Conservation (phyloP, 2,329 filamentous ascomycete genomes). For the Corniculantispora saksenae region DNA sequence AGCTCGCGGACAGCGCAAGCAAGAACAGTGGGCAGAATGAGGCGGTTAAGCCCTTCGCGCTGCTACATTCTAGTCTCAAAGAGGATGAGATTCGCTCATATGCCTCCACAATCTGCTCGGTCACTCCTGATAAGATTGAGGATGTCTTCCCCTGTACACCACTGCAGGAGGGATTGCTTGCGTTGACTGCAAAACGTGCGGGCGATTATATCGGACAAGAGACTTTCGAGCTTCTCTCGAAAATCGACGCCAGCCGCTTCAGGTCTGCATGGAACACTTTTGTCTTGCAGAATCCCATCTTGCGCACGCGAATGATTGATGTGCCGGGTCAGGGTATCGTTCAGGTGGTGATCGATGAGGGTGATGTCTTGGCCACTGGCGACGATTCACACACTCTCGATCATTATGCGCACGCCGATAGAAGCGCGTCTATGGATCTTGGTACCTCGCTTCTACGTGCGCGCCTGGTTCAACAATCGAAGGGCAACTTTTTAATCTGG, state of each 20-base stretch:
- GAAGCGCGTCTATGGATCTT: slow-evolving; percentile 20
- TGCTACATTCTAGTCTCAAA: background rate
- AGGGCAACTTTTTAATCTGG: slow-evolving; percentile 8
- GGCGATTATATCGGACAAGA: slow-evolving; percentile 27
- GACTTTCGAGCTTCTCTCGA: slow-evolving; percentile 22
- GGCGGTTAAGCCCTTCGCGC: background rate
- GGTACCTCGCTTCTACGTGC: slow-evolving; percentile 41
- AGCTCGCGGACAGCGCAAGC: slow-evolving; percentile 18
- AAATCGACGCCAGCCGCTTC: slow-evolving; percentile 22
- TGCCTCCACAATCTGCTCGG: slow-evolving; percentile 21
- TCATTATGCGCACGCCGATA: background rate
- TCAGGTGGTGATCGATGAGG: slow-evolving; percentile 41
- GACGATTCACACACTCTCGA: background rate
- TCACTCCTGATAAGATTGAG: slow-evolving; percentile 7
- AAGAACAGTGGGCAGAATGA: background rate
- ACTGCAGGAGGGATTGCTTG: slow-evolving; percentile 21
- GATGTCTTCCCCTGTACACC: slow-evolving; percentile 22
- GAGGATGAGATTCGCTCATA: slow-evolving; percentile 13
- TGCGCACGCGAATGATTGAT: slow-evolving; percentile 45
- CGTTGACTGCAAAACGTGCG: slow-evolving; percentile 22
- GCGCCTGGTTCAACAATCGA: slow-evolving; percentile 24
- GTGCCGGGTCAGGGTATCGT: slow-evolving; percentile 38
- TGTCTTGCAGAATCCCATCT: slow-evolving; percentile 34
- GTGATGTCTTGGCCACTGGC: slow-evolving; percentile 27
- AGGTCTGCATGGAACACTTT: slow-evolving; percentile 37